phyloP scores from a whole-genome alignment of 2,329 filamentous ascomycete genomes.

The Lachnellula hyalina region DNA sequence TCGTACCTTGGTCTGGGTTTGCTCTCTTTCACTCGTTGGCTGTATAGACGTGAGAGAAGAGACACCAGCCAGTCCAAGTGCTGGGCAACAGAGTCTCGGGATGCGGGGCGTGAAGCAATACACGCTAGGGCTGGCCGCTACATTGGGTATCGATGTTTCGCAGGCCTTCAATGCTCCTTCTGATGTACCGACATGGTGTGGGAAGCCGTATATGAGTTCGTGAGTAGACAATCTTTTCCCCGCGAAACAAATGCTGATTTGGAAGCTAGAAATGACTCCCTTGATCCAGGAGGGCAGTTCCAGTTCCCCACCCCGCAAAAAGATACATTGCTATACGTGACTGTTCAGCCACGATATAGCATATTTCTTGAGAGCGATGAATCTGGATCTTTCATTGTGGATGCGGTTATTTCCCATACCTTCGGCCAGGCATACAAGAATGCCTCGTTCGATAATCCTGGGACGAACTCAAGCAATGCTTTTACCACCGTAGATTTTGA shows the following conservation, averaged over 20 bases:
- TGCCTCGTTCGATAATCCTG: constrained; percentile 15
- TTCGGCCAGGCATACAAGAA: constrained; percentile 33
- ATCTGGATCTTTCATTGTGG: constrained; percentile 37
- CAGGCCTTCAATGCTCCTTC: constrained; percentile 22
- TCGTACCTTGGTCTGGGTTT: neutral
- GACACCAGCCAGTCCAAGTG: neutral
- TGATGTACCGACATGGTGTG: constrained; percentile 32
- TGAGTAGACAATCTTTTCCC: constrained; percentile 20
- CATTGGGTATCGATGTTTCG: neutral
- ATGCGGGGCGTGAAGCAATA: neutral
- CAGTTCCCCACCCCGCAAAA: constrained; percentile 35
- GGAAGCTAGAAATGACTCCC: constrained; percentile 36
- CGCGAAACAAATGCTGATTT: constrained; percentile 6
- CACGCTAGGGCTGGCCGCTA: neutral
- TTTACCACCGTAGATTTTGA: constrained; percentile 22
- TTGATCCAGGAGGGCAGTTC: constrained; percentile 44
- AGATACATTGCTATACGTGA: constrained; percentile 37
- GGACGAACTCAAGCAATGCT: constrained; percentile 10
- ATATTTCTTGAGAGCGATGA: constrained; percentile 41
- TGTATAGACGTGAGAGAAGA: neutral
- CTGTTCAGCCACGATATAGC: constrained; percentile 41
- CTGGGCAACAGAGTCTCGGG: neutral
- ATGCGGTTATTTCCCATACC: constrained; percentile 36
- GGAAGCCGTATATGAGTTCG: constrained; percentile 41
- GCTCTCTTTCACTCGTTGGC: neutral